Base-by-base conservation (phyloP, 176 grass and related monocot genomes). In the Phyllostachys edulis region DNA sequence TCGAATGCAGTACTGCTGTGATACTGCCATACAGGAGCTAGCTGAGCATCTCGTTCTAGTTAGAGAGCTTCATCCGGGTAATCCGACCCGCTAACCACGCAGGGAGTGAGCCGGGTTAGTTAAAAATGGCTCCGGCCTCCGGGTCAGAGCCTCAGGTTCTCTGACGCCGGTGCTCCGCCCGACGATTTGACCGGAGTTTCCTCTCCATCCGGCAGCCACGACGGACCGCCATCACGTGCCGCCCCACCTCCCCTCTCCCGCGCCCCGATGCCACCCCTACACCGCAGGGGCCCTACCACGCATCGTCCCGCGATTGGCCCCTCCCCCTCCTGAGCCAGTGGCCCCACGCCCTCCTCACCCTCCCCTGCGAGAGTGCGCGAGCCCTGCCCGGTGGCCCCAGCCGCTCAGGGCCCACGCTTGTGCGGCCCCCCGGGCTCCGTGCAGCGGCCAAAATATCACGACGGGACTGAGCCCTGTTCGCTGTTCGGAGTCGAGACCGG, bases 161-260 rank as follows among this genome's bases (percentile, higher is more conserved):
- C 81, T 91, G 81, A 80, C 85, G 76, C 74, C 67, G 76, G 85
- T 85, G 89, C 89, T 71, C 76, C 54, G 61, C 85, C 89, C 89
- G 77, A 91, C 75, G 85, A 85, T 81, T 91, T 91, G 89, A 91
- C 81, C 56, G 63, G 62, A 49, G 41, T 85, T 80, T 63, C 18
- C 73, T 49, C 29, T 62, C 14, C 73, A 13, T 1, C 32, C 32
- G 32, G 32, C 32, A 34, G 1, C 42, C 64, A 52, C 36, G 85
- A 54, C 89, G 75, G 75, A 90, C 84, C 89, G 80, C 8, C 68
- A 55, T 90, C 89, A 90, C 84, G 84, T 90, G 84, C 84, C 61
- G 75, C 80, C 75, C 84, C 84, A 73, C 84, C 51, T 87, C 80
- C 75, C 88, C 1, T 8, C 60, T 67, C 80, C 23, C 80, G 61